Percentiles rank a stretch among this genome's conserved stretches.
These are phyloP conservation scores for Sugiyamaella novakii DNA, from an alignment of 1,139 yeast genomes.

Conservation along the genomic window DNA sequence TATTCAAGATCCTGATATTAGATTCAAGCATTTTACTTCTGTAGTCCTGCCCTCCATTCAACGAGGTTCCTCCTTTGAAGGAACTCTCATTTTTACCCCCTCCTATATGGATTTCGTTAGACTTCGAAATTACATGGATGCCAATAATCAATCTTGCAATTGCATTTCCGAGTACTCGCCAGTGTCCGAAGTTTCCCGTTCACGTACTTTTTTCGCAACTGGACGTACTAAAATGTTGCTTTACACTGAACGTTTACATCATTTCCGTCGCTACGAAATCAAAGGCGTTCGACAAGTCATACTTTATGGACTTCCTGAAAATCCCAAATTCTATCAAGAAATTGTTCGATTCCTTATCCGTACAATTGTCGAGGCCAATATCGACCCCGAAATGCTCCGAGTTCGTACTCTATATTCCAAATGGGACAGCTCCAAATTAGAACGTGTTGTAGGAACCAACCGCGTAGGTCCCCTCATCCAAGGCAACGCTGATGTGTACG, in stretches of 20 bases:
- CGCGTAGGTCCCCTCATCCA: slow-evolving; percentile 70
- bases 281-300: slow-evolving; percentile 83
- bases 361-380: slow-evolving; percentile 43
- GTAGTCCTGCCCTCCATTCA: slow-evolving; percentile 69
- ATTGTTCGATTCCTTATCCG: slow-evolving; percentile 55
- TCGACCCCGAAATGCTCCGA: slow-evolving; percentile 57
- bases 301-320: slow-evolving; percentile 82
- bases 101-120: slow-evolving; percentile 85
- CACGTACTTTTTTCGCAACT: slow-evolving; percentile 64
- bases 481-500: slow-evolving; percentile 72
- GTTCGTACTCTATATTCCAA: slow-evolving; percentile 72
- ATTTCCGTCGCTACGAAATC: slow-evolving; percentile 80
- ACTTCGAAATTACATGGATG: slow-evolving; percentile 68
- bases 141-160: slow-evolving; percentile 52
- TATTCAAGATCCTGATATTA: slow-evolving; percentile 72
- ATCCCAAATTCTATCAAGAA: slow-evolving; percentile 82
- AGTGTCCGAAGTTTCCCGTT: slow-evolving; percentile 67
- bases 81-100: slow-evolving; percentile 79
- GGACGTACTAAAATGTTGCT: slow-evolving; percentile 73
- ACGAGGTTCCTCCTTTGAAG: slow-evolving; percentile 62
- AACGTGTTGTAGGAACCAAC: slow-evolving; percentile 81
- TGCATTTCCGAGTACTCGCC: slow-evolving; percentile 79
- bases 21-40: slow-evolving; percentile 79
- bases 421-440: slow-evolving; percentile 79
- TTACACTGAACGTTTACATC: slow-evolving; percentile 92